Evolutionary conservation across 768 basidiomycete genomes (phyloP), one percentile per base, ranked within the genome.

Genomic region (Boletus tomentosulus): DNA sequence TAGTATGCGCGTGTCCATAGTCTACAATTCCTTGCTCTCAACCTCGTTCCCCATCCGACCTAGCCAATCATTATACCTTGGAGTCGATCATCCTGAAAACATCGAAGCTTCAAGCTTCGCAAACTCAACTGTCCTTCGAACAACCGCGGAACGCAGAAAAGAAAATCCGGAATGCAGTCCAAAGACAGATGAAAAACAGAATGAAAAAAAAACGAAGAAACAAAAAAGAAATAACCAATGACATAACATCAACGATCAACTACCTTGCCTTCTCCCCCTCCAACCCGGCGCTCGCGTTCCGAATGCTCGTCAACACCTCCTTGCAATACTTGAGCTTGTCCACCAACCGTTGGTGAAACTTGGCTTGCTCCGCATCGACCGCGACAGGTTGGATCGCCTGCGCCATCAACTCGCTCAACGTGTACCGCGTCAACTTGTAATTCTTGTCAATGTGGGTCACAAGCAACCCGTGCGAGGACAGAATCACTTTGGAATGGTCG

Each of bases 401-500:
- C 1, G 79, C 74, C 78, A 95, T 85, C 50, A 96, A 70, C 50
- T 87, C 83, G 45, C 79, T 79, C 42, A 96, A 74, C 33, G 83
- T 78, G 77, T 83, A 87, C 38, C 85, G 83, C 41, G 85, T 84
- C 67, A 94, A 72, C 51, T 78, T 78, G 74, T 92, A 89, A 62
- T 85, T 80, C 76, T 92, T 92, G 79, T 94, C 92, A 63, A 98
- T 95, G 70, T 95, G 86, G 3, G 93, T 92, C 46, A 98, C 78
- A 13, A 85, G 71, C 12, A 86, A 76, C 3, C 91, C 95, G 27
- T 85, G 77, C 1, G 85, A 83, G 16, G 92, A 92, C 48, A 99
- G 76, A 54, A 99, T 85, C 56, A 98, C 74, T 70, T 99, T 98
- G 39, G 90, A 87, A 74, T 99, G 97, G 73, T 98, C 97, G 70